Conservation (phyloP, 140 eudicot genomes). For the Senecio squalidus region DNA sequence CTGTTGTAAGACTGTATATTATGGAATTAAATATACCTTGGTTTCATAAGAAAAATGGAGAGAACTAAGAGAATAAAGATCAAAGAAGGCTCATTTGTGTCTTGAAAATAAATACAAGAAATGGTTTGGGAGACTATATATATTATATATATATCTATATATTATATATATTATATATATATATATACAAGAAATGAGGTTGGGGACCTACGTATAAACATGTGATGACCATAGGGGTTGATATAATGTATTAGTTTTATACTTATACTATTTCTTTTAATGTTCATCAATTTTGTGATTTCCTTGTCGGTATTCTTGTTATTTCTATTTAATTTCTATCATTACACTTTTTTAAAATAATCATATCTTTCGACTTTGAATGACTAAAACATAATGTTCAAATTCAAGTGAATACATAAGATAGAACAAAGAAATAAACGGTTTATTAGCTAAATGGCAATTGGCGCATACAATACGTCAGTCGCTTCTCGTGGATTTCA, state of each 20-base stretch:
- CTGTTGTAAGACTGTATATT: not conserved
- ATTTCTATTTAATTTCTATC: not conserved
- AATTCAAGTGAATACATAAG: too few species aligned
- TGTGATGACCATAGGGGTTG: constrained; percentile 20
- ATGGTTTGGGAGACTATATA: constrained; percentile 11
- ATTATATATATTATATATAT: too few species aligned
- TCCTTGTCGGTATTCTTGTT: not conserved
- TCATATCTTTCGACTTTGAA: too few species aligned
- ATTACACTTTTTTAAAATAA: not conserved
- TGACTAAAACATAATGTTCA: too few species aligned
- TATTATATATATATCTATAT: too few species aligned
- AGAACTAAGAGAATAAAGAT: constrained; percentile 37
- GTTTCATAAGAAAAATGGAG: constrained; percentile 39
- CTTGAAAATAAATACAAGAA: constrained; percentile 11
- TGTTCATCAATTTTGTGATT: not conserved
- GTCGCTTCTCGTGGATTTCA: too few species aligned
- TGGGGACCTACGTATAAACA: too few species aligned
- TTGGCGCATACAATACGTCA: too few species aligned
- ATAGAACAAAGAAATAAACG: too few species aligned
- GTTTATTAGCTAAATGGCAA: too few species aligned
- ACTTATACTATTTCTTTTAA: constrained; percentile 10
- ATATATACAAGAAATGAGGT: too few species aligned
- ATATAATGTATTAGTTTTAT: constrained; percentile 8
- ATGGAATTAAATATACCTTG: constrained; percentile 38
- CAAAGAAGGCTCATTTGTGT: constrained; percentile 29